Conservation (phyloP, 768 basidiomycete genomes). For the Trametes villosa region DNA sequence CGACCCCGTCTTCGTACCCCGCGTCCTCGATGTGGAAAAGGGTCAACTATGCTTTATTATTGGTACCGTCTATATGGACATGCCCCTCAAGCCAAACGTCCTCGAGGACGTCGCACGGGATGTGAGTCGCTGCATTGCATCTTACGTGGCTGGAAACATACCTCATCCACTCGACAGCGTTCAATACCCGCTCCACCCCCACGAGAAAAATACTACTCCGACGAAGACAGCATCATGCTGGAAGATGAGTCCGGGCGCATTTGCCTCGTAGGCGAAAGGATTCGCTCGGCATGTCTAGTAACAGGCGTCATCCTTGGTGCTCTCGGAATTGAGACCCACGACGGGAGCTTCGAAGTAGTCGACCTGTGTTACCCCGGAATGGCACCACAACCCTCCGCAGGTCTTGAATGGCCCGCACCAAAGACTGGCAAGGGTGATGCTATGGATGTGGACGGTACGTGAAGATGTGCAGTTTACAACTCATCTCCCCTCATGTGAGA, state of each 20-base stretch:
- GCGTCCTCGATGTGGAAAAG: conserved; percentile 87
- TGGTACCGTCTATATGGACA: conserved; percentile 98
- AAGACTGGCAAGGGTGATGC: conserved; percentile 33
- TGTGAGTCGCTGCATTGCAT: conserved; percentile 51
- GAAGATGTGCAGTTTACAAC: not conserved
- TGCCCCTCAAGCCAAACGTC: conserved; percentile 99
- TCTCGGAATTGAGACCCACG: conserved; percentile 86
- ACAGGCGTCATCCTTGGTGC: conserved; percentile 92
- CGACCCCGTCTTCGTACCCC: conserved; percentile 68
- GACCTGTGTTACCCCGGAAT: conserved; percentile 87
- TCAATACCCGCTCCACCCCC: conserved; percentile 87
- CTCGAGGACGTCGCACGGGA: conserved; percentile 93
- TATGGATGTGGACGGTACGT: conserved; percentile 77
- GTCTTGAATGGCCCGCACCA: conserved; percentile 19
- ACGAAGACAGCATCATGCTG: conserved; percentile 81
- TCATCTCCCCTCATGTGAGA: too few relatives aligned
- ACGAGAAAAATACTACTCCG: conserved; percentile 72
- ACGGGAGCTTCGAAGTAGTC: conserved; percentile 92
- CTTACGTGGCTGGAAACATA: not conserved
- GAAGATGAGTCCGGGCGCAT: conserved; percentile 98
- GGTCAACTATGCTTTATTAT: conserved; percentile 87
- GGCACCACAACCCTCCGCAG: conserved; percentile 59
- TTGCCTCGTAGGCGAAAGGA: conserved; percentile 75
- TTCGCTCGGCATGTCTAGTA: conserved; percentile 68
- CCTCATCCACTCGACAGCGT: conserved; percentile 53